phyloP scores from a whole-genome alignment of 75 land plant species.

The Azolla pinnata region DNA sequence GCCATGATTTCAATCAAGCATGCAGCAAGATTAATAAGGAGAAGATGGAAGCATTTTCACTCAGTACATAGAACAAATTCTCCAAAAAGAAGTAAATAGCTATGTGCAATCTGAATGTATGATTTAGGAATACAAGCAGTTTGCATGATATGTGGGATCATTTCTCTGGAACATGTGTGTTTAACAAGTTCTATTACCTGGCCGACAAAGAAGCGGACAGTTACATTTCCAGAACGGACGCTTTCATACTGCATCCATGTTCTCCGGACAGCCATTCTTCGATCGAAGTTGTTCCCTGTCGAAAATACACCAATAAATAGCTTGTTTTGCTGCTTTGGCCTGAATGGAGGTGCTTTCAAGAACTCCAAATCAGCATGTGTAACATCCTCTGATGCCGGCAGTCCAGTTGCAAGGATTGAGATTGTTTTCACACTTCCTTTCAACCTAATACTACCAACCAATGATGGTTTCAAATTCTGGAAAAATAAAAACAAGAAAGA shows the following conservation, averaged over 20 bases:
- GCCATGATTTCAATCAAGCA: too few relatives aligned
- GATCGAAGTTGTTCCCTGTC: constrained; percentile 86
- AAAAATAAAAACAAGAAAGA: neutral
- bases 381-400: constrained; percentile 83
- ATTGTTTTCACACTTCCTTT: constrained; percentile 57
- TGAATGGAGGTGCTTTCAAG: constrained; percentile 49
- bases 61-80: too few relatives aligned
- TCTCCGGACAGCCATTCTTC: constrained; percentile 91
- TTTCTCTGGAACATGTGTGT: too few relatives aligned
- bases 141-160: too few relatives aligned
- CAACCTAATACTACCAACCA: constrained; percentile 67
- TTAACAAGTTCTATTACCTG: too few relatives aligned
- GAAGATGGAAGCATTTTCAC: too few relatives aligned
- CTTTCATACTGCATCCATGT: constrained; percentile 94
- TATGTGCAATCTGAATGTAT: too few relatives aligned
- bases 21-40: too few relatives aligned
- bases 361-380: constrained; percentile 65
- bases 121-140: too few relatives aligned
- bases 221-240: constrained; percentile 65
- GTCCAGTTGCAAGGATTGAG: constrained; percentile 74
- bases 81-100: too few relatives aligned
- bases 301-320: constrained; percentile 88
- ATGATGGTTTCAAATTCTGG: constrained; percentile 93
- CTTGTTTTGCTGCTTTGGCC: constrained; percentile 23
- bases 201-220: constrained; percentile 95